Percentiles rank a stretch among this genome's conserved stretches.
These are phyloP conservation scores for Tulasnella sp. DNA, from an alignment of 768 basidiomycete genomes.

Conservation along the genomic window DNA sequence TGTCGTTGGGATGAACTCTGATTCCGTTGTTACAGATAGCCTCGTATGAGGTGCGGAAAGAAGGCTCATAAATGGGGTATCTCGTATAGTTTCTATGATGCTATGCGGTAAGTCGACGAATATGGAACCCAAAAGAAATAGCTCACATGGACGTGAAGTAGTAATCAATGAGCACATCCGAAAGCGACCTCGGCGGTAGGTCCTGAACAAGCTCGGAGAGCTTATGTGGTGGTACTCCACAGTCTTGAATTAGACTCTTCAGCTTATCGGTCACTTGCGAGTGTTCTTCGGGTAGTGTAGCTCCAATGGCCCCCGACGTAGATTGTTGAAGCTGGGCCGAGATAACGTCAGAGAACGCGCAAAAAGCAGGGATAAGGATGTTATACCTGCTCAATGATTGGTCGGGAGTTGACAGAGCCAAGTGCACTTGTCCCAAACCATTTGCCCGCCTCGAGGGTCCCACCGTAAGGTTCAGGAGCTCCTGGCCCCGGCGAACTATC, in stretches of 20 bases:
- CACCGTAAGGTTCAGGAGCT: conserved; percentile 64
- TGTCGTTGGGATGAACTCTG: conserved; percentile 57
- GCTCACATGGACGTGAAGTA: conserved; percentile 66
- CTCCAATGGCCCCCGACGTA: not conserved
- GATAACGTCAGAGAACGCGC: not conserved
- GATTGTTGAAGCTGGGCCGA: conserved; percentile 6
- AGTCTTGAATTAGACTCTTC: conserved; percentile 79
- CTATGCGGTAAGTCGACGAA: conserved; percentile 15
- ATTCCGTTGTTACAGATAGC: conserved; percentile 52
- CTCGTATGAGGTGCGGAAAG: conserved; percentile 62
- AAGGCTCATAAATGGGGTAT: conserved; percentile 78
- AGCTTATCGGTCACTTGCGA: conserved; percentile 64
- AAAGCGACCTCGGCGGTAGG: conserved; percentile 63
- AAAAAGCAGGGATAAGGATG: not conserved
- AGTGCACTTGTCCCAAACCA: conserved; percentile 80
- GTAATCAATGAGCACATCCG: conserved; percentile 70
- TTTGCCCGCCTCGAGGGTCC: conserved; percentile 70
- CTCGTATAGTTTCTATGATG: conserved; percentile 74
- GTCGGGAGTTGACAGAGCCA: conserved; percentile 69
- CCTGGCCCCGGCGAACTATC: conserved; percentile 66
- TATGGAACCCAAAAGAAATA: not conserved
- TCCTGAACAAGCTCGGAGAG: conserved; percentile 83
- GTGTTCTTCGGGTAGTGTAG: conserved; percentile 17
- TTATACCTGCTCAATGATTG: conserved; percentile 66
- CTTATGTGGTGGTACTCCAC: conserved; percentile 83